Evolutionary conservation across 129 eudicot species (phyloP).

Genomic region (Silybum marianum): DNA sequence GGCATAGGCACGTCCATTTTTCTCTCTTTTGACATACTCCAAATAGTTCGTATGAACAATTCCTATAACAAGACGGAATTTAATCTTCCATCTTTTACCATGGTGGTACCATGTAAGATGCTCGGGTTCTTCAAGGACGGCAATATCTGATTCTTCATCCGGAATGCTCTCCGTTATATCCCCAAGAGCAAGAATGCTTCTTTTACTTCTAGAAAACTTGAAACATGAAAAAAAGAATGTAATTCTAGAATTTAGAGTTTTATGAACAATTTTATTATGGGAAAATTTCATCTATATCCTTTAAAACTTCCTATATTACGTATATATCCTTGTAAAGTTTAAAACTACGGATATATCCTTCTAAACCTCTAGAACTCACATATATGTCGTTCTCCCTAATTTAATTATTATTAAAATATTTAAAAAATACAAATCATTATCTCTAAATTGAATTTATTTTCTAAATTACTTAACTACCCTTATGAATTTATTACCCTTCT

Average conservation of each 20-base stretch:
- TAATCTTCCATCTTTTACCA: slow-evolving; percentile 90
- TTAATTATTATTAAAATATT: too few relatives aligned
- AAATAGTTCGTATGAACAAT: slow-evolving; percentile 90
- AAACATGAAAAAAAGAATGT: neutral
- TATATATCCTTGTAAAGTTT: too few relatives aligned
- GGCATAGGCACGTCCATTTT: slow-evolving; percentile 70
- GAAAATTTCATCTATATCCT: too few relatives aligned
- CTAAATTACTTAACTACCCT: too few relatives aligned
- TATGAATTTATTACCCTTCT: too few relatives aligned
- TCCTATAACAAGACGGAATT: slow-evolving; percentile 80
- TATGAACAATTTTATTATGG: neutral
- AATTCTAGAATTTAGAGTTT: neutral
- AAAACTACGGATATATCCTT: too few relatives aligned
- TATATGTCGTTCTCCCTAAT: too few relatives aligned
- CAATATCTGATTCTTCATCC: slow-evolving; percentile 93
- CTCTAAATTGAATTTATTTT: too few relatives aligned
- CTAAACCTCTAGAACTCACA: too few relatives aligned
- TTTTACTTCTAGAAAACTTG: slow-evolving; percentile 79
- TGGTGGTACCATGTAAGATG: slow-evolving; percentile 99
- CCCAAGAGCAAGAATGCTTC: slow-evolving; percentile 95
- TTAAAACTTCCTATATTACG: too few relatives aligned
- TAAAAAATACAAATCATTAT: too few relatives aligned
- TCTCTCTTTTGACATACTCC: slow-evolving; percentile 91
- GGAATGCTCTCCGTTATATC: slow-evolving; percentile 89
- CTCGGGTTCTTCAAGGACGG: slow-evolving; percentile 98